Evolutionary conservation across 139 green algal genomes (phyloP).

Genomic region (Chlorella sp.): DNA sequence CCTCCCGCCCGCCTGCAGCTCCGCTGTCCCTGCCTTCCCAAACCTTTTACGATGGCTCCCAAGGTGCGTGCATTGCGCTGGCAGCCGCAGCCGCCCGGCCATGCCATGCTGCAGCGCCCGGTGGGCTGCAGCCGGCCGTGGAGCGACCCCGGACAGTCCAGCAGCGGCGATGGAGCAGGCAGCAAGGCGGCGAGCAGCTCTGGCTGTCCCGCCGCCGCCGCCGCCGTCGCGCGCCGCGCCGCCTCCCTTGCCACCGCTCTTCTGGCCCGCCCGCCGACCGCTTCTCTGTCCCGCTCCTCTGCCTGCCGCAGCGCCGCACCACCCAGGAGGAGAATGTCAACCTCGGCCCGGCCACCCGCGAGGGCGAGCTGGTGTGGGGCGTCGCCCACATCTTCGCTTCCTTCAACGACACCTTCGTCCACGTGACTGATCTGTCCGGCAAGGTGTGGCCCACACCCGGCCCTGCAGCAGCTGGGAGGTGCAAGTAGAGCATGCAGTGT

Average conservation of each 20-base stretch:
- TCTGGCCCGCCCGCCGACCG: too few species aligned
- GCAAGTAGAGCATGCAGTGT: too few species aligned
- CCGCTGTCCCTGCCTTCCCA: conserved; percentile 17
- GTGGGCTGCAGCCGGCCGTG: background rate
- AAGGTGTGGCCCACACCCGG: conserved; percentile 56
- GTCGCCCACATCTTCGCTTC: conserved; percentile 99
- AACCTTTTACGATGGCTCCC: background rate
- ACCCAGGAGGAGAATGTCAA: conserved; percentile 74
- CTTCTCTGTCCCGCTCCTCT: too few species aligned
- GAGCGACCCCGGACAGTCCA: too few species aligned
- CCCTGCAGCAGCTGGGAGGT: too few species aligned
- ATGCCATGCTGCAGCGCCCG: background rate
- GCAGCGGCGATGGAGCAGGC: too few species aligned
- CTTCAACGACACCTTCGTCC: conserved; percentile 99
- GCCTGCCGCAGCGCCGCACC: background rate
- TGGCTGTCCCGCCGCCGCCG: too few species aligned
- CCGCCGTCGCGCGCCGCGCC: too few species aligned
- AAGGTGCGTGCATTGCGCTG: background rate
- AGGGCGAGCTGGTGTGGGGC: conserved; percentile 98
- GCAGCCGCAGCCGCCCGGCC: background rate
- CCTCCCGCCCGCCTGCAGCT: background rate
- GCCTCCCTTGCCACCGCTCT: too few species aligned
- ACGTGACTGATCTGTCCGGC: conserved; percentile 99
- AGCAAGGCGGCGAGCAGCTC: too few species aligned
- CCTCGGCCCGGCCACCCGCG: conserved; percentile 77